phyloP scores from a whole-genome alignment of 2,329 filamentous ascomycete species.

The Fusarium devonianum region DNA sequence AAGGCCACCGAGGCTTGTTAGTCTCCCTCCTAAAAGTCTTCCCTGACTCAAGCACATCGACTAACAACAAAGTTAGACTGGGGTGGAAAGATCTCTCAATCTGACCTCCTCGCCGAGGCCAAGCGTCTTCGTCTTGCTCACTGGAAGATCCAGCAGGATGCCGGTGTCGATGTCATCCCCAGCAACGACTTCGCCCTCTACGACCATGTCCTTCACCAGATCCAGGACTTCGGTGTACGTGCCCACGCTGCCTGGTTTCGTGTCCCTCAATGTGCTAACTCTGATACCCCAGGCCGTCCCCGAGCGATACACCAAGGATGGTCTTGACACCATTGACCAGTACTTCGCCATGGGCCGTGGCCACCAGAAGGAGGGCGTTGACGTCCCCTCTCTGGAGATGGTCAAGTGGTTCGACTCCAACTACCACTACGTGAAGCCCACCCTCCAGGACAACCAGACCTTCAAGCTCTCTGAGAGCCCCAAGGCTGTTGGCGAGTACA shows the following conservation, averaged over 20 bases:
- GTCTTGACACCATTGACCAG: conserved; percentile 87
- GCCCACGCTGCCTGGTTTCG: not conserved
- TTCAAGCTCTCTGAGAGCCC: conserved; percentile 89
- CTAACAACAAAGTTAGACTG: conserved; percentile 62
- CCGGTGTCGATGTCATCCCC: conserved; percentile 95
- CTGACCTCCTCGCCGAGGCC: conserved; percentile 90
- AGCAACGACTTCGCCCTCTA: conserved; percentile 99
- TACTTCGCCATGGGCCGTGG: conserved; percentile 99
- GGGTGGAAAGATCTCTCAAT: conserved; percentile 91
- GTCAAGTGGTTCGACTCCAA: conserved; percentile 99
- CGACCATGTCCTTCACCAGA: conserved; percentile 97
- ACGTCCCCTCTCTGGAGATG: conserved; percentile 97
- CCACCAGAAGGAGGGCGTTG: conserved; percentile 92
- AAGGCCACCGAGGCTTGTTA: conserved; percentile 96
- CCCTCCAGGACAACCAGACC: conserved; percentile 93
- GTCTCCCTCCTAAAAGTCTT: conserved; percentile 52
- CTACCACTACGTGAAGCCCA: conserved; percentile 99
- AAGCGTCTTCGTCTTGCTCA: conserved; percentile 96
- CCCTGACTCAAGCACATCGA: conserved; percentile 8
- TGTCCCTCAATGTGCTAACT: conserved; percentile 18
- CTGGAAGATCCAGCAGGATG: conserved; percentile 99
- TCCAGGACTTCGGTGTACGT: conserved; percentile 94
- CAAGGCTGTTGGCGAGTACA: conserved; percentile 94
- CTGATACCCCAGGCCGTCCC: conserved; percentile 72
- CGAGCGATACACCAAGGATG: conserved; percentile 91